A percentile compares a stretch with the other conserved stretches of the same genome.
Conservation (phyloP, 225 moss, liverwort and hornwort genomes). For the Antitrichia curtipendula region DNA sequence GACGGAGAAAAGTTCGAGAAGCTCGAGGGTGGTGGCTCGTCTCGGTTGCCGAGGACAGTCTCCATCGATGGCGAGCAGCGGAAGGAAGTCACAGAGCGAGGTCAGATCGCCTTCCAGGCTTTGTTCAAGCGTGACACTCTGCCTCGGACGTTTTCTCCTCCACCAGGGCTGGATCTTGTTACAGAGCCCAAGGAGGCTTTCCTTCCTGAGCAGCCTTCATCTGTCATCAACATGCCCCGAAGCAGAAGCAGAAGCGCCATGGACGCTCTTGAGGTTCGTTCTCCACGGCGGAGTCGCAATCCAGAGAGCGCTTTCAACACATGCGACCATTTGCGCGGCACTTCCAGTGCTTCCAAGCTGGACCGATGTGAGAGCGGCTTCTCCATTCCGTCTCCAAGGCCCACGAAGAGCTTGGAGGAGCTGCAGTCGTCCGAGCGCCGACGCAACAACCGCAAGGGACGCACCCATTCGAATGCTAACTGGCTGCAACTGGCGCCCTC, state of each 20-base stretch:
- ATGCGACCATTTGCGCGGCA: constrained; percentile 7
- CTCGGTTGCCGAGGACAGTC: constrained; percentile 8
- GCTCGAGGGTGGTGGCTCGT: neutral
- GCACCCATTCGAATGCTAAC: neutral
- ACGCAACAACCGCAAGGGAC: constrained; percentile 16
- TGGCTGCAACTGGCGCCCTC: constrained; percentile 45
- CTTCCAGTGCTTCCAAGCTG: constrained; percentile 20
- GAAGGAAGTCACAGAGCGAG: constrained; percentile 44
- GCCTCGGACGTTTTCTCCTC: constrained; percentile 40
- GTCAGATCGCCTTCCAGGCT: constrained; percentile 46
- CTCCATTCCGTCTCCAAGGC: constrained; percentile 6
- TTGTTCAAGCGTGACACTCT: constrained; percentile 38
- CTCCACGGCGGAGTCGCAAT: neutral
- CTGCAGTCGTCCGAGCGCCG: constrained; percentile 3
- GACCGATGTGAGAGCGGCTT: constrained; percentile 28
- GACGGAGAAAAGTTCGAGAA: constrained; percentile 16
- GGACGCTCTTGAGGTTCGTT: neutral
- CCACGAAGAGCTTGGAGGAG: constrained; percentile 11
- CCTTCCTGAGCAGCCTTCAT: neutral
- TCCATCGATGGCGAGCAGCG: constrained; percentile 39
- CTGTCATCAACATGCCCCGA: neutral
- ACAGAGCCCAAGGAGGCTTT: neutral
- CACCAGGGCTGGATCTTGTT: constrained; percentile 5
- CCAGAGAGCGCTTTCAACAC: constrained; percentile 14
- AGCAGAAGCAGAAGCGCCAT: constrained; percentile 1